Base-by-base conservation (phyloP, 257 asterid species). In the Lavandula angustifolia region DNA sequence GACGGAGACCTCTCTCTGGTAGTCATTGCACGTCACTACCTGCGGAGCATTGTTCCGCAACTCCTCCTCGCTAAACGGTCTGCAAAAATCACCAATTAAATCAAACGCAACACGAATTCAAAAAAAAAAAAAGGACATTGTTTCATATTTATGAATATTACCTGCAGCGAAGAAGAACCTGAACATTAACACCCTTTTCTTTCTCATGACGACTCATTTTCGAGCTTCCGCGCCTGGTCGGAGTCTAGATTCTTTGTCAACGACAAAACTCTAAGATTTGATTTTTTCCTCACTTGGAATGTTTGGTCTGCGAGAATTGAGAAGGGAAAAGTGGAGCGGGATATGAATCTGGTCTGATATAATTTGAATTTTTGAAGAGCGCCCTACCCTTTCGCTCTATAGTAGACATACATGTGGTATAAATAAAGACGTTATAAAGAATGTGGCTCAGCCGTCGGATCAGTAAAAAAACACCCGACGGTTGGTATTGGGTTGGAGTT, bases 161-260 rank as follows among this genome's bases (percentile, higher is more conserved):
- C 98, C 98, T 82, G 84, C 98, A 92, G 22, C 98, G 98, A 64
- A 92, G 97, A 35, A 92, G 89, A 62, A 92, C 98, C 81, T 92
- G 98, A 29, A 92, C 96, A 70, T 92, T 92, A 5, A 92, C 98
- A 0, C 98, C 95, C 51, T 92, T 85, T 69, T 87, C 96, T 35
- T 85, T 92, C 62, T 87, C 95, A 52, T 79, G 85, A 52, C 95
- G 84, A 73, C 64, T 55, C 52, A 92, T 90, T 64, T 53, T 70
- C 60, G 67, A 67, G 68, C 59, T 66, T 56, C 48, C 34, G 8
- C 38, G 46, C 71, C 79, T 44, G 81, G 66, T 3, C 63, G n/a
- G 29, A 42, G 58, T 61, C 37, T 17, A 31, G 70, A 49, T 68
- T 18, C 6, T 67, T 31, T 40, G 63, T 31, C 11, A 12, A 57